Percentiles rank a stretch among this genome's conserved stretches.
These are phyloP conservation scores for Chlorella sp. DNA, from an alignment of 139 green algal genomes.

Conservation along the genomic window DNA sequence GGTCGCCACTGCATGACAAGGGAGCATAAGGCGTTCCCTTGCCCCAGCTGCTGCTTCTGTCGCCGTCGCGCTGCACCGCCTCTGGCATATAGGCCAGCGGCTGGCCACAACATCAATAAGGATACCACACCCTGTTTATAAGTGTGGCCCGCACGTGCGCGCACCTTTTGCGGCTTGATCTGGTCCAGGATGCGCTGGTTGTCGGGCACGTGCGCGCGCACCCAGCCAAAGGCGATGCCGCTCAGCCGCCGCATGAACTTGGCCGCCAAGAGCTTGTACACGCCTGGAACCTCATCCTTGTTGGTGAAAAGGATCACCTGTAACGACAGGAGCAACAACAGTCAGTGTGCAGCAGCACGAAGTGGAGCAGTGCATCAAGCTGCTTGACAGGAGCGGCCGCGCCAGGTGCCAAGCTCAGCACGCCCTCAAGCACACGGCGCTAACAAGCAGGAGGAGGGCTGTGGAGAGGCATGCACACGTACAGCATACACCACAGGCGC, in stretches of 20 bases:
- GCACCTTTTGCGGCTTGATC: constrained; percentile 27
- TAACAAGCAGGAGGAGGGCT: too few relatives aligned
- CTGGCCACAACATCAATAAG: too few relatives aligned
- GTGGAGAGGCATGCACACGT: too few relatives aligned
- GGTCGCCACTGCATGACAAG: background rate
- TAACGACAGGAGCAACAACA: too few relatives aligned
- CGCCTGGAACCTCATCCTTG: constrained; percentile 30
- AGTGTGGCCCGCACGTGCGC: background rate
- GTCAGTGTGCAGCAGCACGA: too few relatives aligned
- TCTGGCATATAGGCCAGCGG: too few relatives aligned
- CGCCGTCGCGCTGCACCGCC: background rate
- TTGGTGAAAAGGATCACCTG: constrained; percentile 39
- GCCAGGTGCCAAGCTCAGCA: too few relatives aligned
- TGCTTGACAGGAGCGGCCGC: too few relatives aligned
- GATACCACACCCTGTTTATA: background rate
- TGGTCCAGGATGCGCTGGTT: constrained; percentile 5
- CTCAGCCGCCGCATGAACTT: constrained; percentile 9
- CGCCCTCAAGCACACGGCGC: too few relatives aligned
- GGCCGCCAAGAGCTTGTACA: constrained; percentile 20
- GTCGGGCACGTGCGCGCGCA: background rate
- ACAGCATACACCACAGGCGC: too few relatives aligned
- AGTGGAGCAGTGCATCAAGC: too few relatives aligned
- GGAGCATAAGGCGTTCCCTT: background rate
- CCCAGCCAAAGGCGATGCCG: constrained; percentile 17
- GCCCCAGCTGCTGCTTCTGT: background rate